Conservation (phyloP, 2,329 filamentous ascomycete species). For the Diaporthe eres region DNA sequence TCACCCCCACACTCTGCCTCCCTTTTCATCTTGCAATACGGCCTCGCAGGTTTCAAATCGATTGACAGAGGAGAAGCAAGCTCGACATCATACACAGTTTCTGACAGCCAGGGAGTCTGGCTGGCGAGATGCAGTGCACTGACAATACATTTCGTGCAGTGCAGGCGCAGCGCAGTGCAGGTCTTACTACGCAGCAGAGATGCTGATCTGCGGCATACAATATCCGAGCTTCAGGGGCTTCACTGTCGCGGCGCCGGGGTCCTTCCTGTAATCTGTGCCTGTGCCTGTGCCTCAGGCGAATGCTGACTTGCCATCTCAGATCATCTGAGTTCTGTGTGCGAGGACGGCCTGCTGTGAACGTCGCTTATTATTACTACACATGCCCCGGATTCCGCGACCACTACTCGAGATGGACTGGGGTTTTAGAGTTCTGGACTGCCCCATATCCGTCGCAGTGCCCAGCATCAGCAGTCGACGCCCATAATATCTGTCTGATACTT, state of each 20-base stretch:
- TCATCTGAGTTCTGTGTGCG: not conserved
- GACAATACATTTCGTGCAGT: conserved; percentile 13
- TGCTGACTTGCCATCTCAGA: conserved; percentile 2
- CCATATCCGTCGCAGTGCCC: not conserved
- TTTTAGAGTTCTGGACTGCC: conserved; percentile 10
- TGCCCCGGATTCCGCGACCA: conserved; percentile 14
- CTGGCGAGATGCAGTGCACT: conserved; percentile 26
- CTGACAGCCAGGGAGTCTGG: not conserved
- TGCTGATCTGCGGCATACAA: conserved; percentile 34
- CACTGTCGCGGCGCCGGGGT: conserved; percentile 4
- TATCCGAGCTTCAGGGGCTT: conserved; percentile 30
- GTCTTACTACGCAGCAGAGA: conserved; percentile 26
- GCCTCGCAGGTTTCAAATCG: conserved; percentile 14
- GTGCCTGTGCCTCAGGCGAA: not conserved
- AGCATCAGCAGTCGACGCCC: not conserved
- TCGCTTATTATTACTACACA: not conserved
- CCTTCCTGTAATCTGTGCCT: not conserved
- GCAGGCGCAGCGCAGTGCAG: conserved; percentile 4
- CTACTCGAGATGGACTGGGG: not conserved
- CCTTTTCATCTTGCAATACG: conserved; percentile 5
- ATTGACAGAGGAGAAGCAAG: conserved; percentile 11
- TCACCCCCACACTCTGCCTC: conserved; percentile 10
- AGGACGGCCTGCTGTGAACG: not conserved
- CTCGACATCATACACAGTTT: not conserved
- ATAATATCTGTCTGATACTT: not conserved